phyloP scores from a whole-genome alignment of 2,329 filamentous ascomycete genomes.

The Karstenula rhodostoma region DNA sequence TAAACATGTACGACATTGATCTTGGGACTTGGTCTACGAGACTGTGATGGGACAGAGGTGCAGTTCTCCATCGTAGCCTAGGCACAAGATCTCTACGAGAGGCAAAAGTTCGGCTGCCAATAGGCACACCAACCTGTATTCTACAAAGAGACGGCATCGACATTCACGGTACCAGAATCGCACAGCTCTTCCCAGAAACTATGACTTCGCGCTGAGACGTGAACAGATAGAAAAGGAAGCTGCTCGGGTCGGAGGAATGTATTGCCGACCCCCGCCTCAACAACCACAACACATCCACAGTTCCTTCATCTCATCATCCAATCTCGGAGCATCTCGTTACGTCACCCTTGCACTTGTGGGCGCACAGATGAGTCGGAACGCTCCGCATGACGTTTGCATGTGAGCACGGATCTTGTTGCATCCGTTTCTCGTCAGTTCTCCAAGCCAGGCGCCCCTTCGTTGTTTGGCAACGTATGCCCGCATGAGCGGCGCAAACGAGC shows the following conservation, averaged over 20 bases:
- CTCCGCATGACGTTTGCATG: background rate
- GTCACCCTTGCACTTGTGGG: background rate
- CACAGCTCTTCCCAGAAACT: background rate
- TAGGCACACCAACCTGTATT: too few species aligned
- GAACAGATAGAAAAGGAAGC: too few species aligned
- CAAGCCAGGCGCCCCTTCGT: background rate
- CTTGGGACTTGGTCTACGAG: too few species aligned
- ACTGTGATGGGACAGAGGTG: too few species aligned
- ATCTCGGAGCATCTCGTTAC: background rate
- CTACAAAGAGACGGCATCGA: too few species aligned
- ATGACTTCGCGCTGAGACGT: too few species aligned
- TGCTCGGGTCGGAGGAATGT: background rate
- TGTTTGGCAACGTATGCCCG: background rate
- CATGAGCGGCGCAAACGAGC: too few species aligned
- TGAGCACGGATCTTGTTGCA: background rate
- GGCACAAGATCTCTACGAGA: too few species aligned
- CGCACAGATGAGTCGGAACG: background rate
- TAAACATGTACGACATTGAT: too few species aligned
- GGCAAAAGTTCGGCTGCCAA: too few species aligned
- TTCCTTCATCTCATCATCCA: background rate
- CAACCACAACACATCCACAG: background rate
- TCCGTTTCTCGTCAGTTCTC: background rate
- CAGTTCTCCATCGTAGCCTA: too few species aligned
- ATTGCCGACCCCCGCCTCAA: background rate
- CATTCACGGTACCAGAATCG: too few species aligned